Base-by-base conservation (phyloP, 176 grass and related monocot species). In the Aegilops umbellulata region DNA sequence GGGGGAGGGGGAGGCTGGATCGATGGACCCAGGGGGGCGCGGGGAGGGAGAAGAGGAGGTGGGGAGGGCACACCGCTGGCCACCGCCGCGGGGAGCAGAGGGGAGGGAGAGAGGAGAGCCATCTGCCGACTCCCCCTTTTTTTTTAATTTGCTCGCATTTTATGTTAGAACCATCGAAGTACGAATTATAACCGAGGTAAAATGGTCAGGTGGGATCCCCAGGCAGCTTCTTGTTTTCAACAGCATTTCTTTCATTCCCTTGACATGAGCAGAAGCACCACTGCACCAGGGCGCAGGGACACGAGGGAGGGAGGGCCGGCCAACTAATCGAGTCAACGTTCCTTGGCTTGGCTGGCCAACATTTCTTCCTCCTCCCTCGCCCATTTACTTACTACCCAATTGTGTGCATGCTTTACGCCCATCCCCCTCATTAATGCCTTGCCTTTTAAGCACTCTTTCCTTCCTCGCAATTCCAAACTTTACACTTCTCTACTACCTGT, bases 361-460 rank as follows among this genome's bases (percentile, higher is more conserved):
- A 86, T 63, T 82, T 81, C 65, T 84, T 74, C 77, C 53, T 57
- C 17, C 64, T 68, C 62, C 67, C 86, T 31, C 67, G 81, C 35
- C 53, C 58, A 85, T 88, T 92, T 93, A 82, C 49, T 88, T 73
- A 73, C 84, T 82, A 71, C 81, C 81, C 85, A 86, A 83, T 87
- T 93, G 83, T 81, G 86, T 82, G 84, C 85, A 82, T 47, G 71
- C 85, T 87, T 87, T 76, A 86, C 68, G 61, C 88, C 92, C 92
- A 90, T 75, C 89, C 91, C 71, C 86, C 81, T 91, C 76, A 67
- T 86, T 65, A 91, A 92, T 92, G 80, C 70, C 96, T 94, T 95
- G 91, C 86, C 93, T 94, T 98, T 92, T 91, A 95, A 93, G 95
- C 95, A 95, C 84, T 86, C 86, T 91, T 90, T 87, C 93, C 86